Evolutionary conservation across 768 basidiomycete genomes (phyloP).

Genomic region (Panaeolus cyanescens): DNA sequence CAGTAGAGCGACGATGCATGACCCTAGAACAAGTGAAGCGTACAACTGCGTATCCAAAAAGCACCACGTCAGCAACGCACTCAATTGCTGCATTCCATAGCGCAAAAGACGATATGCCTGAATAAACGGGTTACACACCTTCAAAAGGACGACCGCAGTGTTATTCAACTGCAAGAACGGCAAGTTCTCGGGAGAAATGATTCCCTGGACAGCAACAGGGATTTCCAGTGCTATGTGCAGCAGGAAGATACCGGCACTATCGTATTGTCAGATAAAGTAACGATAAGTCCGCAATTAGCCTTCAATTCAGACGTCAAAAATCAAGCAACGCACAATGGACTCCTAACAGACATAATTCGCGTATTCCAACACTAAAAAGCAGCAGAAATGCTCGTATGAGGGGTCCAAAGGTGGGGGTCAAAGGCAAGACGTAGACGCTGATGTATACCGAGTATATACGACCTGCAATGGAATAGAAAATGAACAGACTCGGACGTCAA

Average conservation of each 20-base stretch:
- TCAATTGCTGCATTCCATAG: neutral
- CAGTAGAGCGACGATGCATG: conserved; percentile 65
- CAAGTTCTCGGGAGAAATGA: conserved; percentile 59
- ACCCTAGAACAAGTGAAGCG: conserved; percentile 58
- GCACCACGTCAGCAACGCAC: neutral
- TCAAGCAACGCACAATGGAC: neutral
- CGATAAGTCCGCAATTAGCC: neutral
- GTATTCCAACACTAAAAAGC: neutral
- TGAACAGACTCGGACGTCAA: neutral
- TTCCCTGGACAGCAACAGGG: conserved; percentile 76
- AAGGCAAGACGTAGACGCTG: neutral
- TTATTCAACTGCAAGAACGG: conserved; percentile 85
- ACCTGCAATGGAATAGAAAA: neutral
- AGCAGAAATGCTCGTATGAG: neutral
- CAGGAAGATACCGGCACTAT: conserved; percentile 61
- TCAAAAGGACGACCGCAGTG: conserved; percentile 74
- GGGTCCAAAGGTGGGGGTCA: neutral
- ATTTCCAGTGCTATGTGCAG: conserved; percentile 80
- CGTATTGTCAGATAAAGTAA: neutral
- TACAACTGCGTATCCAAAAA: conserved; percentile 53
- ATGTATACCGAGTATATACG: neutral
- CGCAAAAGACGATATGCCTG: neutral
- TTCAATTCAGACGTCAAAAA: neutral
- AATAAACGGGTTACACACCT: conserved; percentile 44
- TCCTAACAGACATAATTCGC: neutral